A percentile compares a stretch with the other conserved stretches of the same genome.
Conservation (phyloP, 257 asterid genomes). For the Solanum chiquidenum region DNA sequence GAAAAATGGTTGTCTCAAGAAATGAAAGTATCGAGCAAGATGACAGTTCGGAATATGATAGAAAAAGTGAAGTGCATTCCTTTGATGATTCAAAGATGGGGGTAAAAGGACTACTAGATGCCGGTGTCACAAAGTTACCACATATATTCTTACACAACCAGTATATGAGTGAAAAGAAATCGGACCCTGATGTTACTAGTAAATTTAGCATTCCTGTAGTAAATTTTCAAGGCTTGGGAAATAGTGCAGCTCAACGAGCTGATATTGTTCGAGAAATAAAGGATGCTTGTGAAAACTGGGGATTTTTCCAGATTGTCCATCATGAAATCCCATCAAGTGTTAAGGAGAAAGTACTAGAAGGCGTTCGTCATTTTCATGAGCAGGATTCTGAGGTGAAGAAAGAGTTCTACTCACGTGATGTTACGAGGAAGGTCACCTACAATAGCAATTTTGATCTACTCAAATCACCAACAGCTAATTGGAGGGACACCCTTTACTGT, state of each 20-base stretch:
- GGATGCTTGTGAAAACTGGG: constrained; percentile 29
- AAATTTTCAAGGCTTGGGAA: constrained; percentile 12
- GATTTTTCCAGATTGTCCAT: constrained; percentile 40
- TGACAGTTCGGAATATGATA: not conserved
- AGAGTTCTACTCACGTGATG: constrained; percentile 16
- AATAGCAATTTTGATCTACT: constrained; percentile 28
- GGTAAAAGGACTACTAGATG: constrained; percentile 11
- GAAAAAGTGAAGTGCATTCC: not conserved
- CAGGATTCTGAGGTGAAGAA: constrained; percentile 10
- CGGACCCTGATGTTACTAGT: not conserved
- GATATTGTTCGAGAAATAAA: constrained; percentile 14
- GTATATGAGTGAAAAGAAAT: not conserved
- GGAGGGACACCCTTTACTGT: constrained; percentile 34
- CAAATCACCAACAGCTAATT: constrained; percentile 23
- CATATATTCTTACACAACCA: not conserved
- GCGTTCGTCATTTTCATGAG: constrained; percentile 8
- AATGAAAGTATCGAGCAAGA: not conserved
- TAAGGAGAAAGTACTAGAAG: constrained; percentile 13
- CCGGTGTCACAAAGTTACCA: constrained; percentile 4
- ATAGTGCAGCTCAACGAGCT: constrained; percentile 5
- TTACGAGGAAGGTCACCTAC: constrained; percentile 2
- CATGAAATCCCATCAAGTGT: constrained; percentile 12
- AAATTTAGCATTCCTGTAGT: constrained; percentile 14
- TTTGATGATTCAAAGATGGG: constrained; percentile 9
- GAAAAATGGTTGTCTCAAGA: not conserved